Evolutionary conservation across 345 rosid species (phyloP).

Genomic region (Citrus hindsii): DNA sequence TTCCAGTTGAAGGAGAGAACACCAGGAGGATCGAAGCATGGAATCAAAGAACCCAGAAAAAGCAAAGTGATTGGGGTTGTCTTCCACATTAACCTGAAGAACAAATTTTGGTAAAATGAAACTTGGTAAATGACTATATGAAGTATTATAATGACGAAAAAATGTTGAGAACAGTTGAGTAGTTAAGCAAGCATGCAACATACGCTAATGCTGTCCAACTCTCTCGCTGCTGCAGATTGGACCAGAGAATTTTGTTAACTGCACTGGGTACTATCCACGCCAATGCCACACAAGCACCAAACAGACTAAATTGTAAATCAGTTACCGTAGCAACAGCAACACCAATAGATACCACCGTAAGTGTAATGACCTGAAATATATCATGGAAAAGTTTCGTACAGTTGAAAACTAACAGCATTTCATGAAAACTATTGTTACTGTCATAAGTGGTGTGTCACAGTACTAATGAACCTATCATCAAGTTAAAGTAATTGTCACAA

Average conservation of each 20-base stretch:
- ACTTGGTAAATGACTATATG: neutral
- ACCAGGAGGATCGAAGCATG: conserved; percentile 91
- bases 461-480: neutral
- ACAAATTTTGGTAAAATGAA: neutral
- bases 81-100: conserved; percentile 93
- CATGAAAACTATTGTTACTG: neutral
- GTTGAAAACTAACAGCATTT: neutral
- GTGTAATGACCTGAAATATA: conserved; percentile 67
- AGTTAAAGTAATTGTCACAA: neutral
- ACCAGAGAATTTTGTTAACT: conserved; percentile 92
- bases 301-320: conserved; percentile 78
- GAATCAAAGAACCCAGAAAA: conserved; percentile 78
- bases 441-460: neutral
- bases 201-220: conserved; percentile 96
- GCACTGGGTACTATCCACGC: conserved; percentile 98
- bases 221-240: conserved; percentile 83
- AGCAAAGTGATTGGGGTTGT: conserved; percentile 88
- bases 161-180: neutral
- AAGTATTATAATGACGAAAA: neutral
- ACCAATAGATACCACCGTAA: conserved; percentile 76
- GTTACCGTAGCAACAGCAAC: conserved; percentile 95
- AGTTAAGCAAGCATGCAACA: conserved; percentile 24
- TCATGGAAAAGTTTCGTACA: neutral
- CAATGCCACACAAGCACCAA: conserved; percentile 88
- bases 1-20: conserved; percentile 73